Evolutionary conservation across 345 rosid genomes (phyloP), one percentile per base, ranked within the genome.

Genomic region (Angophora floribunda): DNA sequence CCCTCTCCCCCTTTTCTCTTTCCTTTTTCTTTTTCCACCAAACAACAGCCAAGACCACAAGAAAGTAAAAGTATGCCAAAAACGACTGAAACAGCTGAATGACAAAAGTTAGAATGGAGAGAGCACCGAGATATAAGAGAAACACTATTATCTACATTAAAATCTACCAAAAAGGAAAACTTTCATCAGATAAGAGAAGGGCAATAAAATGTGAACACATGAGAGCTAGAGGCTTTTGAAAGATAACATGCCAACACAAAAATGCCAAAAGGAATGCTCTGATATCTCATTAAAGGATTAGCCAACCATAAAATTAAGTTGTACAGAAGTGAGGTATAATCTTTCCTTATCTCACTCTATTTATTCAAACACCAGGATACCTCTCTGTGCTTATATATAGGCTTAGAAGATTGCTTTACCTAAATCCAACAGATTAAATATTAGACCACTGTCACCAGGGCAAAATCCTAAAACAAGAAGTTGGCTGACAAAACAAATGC

Each of bases 1-100:
- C n/a, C 30, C 36, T n/a, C n/a, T n/a, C 75, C 9, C 5, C 2
- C 10, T 0, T 0, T 3, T 19, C 1, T 3, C 6, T 16, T 2
- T 1, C 6, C 7, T 17, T 21, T 0, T 0, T 4, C 22, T 55
- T 55, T 55, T 9, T 0, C 28, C 61, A 24, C 28, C 2, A 22
- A 55, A 55, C 28, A 59, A 65, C 78, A 65, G 36, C 80, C 45
- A 70, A 70, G 17, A 70, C 21, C 49, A 13, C 26, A 36, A 36
- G 75, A 65, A 65, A 65, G 32, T 65, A 65, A 65, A n/a, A 65
- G 82, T 75, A 75, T 41, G 26, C 82, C 47, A 41, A 36, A 75
- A 36, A 75, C 13, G 22, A 36, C 13, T 36, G 47, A 9, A 75
- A 36, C 49, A 36, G 13, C 82, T 36, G 26, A 70, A 70, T 70